A percentile compares a stretch with the other conserved stretches of the same genome.
Evolutionary conservation across 2,329 filamentous ascomycete genomes (phyloP).

Genomic region (Fusarium zealandicum): DNA sequence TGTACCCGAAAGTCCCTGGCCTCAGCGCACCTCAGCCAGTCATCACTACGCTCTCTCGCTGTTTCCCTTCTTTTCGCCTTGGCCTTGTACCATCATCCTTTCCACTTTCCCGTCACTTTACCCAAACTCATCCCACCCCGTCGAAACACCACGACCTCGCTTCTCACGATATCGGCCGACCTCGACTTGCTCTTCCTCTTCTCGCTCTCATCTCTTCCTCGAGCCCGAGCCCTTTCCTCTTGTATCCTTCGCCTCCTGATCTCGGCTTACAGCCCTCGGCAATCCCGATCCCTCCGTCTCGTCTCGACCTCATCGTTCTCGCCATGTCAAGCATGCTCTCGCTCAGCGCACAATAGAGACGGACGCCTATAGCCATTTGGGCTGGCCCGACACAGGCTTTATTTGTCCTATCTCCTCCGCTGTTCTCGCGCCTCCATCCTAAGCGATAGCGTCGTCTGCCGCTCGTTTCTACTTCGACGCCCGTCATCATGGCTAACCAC

Average conservation of each 20-base stretch:
- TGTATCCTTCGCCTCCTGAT: conserved; percentile 4
- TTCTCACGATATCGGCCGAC: conserved; percentile 35
- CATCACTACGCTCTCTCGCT: conserved; percentile 34
- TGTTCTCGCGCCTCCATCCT: conserved; percentile 6
- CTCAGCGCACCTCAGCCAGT: conserved; percentile 19
- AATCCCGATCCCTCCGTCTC: conserved; percentile 26
- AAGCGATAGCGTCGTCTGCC: conserved; percentile 12
- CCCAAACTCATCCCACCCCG: conserved; percentile 31
- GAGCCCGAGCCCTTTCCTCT: not conserved
- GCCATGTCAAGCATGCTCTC: conserved; percentile 44
- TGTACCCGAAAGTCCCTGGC: conserved; percentile 33
- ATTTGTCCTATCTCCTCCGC: conserved; percentile 19
- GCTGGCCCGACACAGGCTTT: conserved; percentile 41
- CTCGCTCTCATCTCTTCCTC: not conserved
- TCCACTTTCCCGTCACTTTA: conserved; percentile 36
- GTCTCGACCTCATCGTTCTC: conserved; percentile 18
- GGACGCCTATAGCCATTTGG: conserved; percentile 41
- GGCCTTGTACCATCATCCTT: conserved; percentile 36
- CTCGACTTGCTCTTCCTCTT: conserved; percentile 13
- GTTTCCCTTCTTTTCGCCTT: conserved; percentile 28
- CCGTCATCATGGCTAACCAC: conserved; percentile 45
- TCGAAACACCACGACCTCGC: conserved; percentile 37
- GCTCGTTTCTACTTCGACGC: conserved; percentile 31
- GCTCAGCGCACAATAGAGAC: conserved; percentile 46
- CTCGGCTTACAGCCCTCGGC: conserved; percentile 11